Evolutionary conservation across 2,329 filamentous ascomycete genomes (phyloP).

Genomic region (Sporothrix dimorphospora): DNA sequence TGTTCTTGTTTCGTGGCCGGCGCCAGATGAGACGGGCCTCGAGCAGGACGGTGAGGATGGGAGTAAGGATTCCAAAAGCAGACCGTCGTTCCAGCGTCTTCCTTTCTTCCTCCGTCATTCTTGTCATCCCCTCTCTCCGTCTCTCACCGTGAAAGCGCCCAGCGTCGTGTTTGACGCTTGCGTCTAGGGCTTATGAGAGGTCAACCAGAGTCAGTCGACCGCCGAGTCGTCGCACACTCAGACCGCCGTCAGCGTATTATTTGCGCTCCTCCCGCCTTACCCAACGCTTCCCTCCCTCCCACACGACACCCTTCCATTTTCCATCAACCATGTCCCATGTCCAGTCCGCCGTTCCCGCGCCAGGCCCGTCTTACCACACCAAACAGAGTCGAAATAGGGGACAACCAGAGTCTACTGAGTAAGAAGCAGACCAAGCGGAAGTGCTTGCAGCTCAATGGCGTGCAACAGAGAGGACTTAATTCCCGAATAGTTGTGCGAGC

Average conservation of each 20-base stretch:
- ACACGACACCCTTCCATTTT: background rate
- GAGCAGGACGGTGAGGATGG: background rate
- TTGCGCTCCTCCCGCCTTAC: background rate
- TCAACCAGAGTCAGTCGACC: background rate
- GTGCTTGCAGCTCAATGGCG: constrained; percentile 16
- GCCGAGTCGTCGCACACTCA: background rate
- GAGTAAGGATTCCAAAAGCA: background rate
- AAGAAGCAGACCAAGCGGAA: background rate
- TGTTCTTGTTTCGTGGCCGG: constrained; percentile 21
- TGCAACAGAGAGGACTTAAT: background rate
- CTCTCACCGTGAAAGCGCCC: background rate
- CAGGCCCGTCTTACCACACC: background rate
- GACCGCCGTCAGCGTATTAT: background rate
- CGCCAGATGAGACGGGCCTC: constrained; percentile 2
- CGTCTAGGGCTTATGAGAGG: background rate
- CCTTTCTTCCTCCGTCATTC: background rate
- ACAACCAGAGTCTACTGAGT: background rate
- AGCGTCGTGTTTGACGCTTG: background rate
- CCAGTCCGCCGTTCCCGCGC: background rate
- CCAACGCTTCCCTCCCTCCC: background rate
- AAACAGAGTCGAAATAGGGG: constrained; percentile 1
- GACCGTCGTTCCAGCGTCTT: background rate
- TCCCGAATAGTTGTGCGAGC: background rate
- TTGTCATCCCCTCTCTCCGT: background rate
- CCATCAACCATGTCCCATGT: background rate